Conservation (phyloP, 371 early-diverging fungal species). For the Rhizomucor pusillus region DNA sequence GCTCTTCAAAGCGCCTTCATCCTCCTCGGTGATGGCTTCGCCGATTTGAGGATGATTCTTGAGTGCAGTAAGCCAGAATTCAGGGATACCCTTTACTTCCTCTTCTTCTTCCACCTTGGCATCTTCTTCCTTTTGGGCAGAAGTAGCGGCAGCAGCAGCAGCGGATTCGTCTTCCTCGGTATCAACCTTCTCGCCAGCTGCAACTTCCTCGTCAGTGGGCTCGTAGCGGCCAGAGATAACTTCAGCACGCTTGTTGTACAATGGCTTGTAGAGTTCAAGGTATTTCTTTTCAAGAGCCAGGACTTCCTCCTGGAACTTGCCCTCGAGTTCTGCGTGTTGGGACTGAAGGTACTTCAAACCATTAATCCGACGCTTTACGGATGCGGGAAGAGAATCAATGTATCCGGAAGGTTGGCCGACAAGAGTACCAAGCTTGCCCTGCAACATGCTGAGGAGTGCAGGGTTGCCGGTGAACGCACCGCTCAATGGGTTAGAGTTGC, state of each 20-base stretch:
- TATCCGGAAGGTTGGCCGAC: slow-evolving; percentile 83
- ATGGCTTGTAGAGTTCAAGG: slow-evolving; percentile 75
- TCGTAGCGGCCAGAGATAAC: slow-evolving; percentile 79
- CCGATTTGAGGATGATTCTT: slow-evolving; percentile 79
- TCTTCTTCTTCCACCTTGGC: slow-evolving; percentile 34
- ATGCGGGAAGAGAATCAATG: slow-evolving; percentile 67
- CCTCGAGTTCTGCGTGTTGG: slow-evolving; percentile 79
- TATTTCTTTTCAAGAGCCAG: slow-evolving; percentile 94
- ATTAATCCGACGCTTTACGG: slow-evolving; percentile 79
- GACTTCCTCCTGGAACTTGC: slow-evolving; percentile 87
- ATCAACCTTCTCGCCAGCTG: slow-evolving; percentile 59
- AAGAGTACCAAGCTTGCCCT: slow-evolving; percentile 72
- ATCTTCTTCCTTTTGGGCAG: slow-evolving; percentile 21
- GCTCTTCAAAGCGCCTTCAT: slow-evolving; percentile 81
- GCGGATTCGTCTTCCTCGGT: slow-evolving; percentile 60
- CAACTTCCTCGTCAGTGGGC: slow-evolving; percentile 85
- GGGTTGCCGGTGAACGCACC: slow-evolving; percentile 43
- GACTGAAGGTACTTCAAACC: slow-evolving; percentile 83
- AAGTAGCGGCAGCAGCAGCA: too few species aligned
- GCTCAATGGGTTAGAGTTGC: too few species aligned
- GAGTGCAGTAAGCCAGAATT: slow-evolving; percentile 93
- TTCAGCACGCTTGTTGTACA: slow-evolving; percentile 83
- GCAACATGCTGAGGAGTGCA: slow-evolving; percentile 52
- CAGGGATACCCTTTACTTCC: slow-evolving; percentile 51
- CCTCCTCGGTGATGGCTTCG: slow-evolving; percentile 87